Evolutionary conservation across 345 rosid species (phyloP).

Genomic region (Lepidium sativum): DNA sequence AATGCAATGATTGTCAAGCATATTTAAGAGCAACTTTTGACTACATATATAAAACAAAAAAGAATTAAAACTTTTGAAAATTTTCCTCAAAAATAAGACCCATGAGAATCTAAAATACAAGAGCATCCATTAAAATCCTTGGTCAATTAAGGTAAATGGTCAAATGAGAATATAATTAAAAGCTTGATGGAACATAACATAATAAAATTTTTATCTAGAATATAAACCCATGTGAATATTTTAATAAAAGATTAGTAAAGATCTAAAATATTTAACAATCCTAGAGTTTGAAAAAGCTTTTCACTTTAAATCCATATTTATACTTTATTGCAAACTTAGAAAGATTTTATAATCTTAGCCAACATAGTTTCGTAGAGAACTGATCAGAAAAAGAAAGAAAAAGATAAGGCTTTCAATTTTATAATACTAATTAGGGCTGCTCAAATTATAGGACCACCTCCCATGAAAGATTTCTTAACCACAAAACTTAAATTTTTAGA

Average conservation of each 20-base stretch:
- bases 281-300: slow-evolving; percentile 7
- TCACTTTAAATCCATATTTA: slow-evolving; percentile 1
- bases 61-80: neutral
- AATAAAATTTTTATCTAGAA: slow-evolving; percentile 27
- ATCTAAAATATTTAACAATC: slow-evolving; percentile 8
- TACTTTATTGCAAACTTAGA: neutral
- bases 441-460: no score
- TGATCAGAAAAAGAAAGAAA: no score
- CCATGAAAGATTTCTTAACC: no score
- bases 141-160: slow-evolving; percentile 21
- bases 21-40: slow-evolving; percentile 69
- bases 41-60: slow-evolving; percentile 24
- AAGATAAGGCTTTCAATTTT: neutral
- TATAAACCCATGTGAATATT: slow-evolving; percentile 23
- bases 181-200: slow-evolving; percentile 26
- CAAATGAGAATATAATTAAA: slow-evolving; percentile 19
- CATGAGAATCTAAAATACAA: slow-evolving; percentile 5
- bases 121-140: slow-evolving; percentile 6
- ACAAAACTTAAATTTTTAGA: no score
- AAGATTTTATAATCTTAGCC: neutral
- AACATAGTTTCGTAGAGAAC: neutral
- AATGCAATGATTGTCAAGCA: slow-evolving; percentile 94
- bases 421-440: no score
- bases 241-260: slow-evolving; percentile 15
- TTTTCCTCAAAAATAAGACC: neutral